Percentiles rank a stretch among this genome's conserved stretches.
These are phyloP conservation scores for Sicyos edulis DNA, from an alignment of 306 rosid genomes.

Conservation along the genomic window DNA sequence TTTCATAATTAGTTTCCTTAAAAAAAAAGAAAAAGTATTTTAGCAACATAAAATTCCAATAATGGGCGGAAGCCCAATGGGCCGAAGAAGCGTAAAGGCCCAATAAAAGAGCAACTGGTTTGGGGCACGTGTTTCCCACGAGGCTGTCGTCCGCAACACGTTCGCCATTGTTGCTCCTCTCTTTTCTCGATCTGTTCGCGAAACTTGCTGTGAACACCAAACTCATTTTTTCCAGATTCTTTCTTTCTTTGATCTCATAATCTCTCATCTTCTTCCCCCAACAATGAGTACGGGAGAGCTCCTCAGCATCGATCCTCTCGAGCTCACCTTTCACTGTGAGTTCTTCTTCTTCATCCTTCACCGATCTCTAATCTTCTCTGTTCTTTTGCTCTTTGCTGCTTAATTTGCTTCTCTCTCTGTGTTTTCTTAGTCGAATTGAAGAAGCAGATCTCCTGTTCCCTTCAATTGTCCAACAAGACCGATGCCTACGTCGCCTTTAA, in stretches of 20 bases:
- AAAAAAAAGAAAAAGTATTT: too few relatives aligned
- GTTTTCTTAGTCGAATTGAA: conserved; percentile 60
- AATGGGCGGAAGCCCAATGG: neutral
- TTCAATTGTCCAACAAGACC: conserved; percentile 73
- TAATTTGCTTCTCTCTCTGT: neutral
- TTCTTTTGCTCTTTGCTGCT: conserved; percentile 3
- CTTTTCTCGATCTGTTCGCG: conserved; percentile 18
- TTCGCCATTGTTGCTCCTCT: conserved; percentile 16
- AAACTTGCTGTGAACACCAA: conserved; percentile 6
- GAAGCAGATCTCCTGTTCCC: conserved; percentile 92
- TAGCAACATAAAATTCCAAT: too few relatives aligned
- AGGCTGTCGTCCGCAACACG: conserved; percentile 4
- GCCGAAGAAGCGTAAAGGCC: neutral
- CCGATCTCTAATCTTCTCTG: conserved; percentile 30
- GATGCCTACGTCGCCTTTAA: conserved; percentile 81
- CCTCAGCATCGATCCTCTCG: conserved; percentile 77
- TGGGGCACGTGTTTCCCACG: conserved; percentile 18
- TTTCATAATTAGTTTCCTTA: too few relatives aligned
- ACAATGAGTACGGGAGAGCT: conserved; percentile 80
- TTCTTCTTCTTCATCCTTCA: neutral
- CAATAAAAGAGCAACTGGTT: too few relatives aligned
- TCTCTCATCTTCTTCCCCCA: conserved; percentile 2
- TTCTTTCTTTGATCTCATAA: too few relatives aligned
- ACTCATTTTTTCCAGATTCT: conserved; percentile 20
- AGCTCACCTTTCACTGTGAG: conserved; percentile 74